A percentile compares a stretch with the other conserved stretches of the same genome.
phyloP scores from a whole-genome alignment of 139 green algal species.

The Ettlia oleoabundans region DNA sequence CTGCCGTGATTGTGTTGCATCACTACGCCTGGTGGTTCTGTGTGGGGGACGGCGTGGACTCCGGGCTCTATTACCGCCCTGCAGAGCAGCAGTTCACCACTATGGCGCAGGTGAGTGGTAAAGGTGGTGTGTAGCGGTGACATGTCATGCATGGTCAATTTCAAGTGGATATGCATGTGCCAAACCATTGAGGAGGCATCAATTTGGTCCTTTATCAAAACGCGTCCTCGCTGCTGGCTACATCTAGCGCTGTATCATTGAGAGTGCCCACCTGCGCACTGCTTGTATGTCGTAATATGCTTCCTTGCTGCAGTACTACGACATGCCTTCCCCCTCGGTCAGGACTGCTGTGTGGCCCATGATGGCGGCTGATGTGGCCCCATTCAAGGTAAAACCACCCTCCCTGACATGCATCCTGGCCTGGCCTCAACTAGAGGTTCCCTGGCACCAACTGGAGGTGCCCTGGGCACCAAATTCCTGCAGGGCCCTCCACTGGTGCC shows the following conservation, averaged over 20 bases:
- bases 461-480: no score
- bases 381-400: constrained; percentile 8
- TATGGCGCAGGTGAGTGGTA: constrained; percentile 8
- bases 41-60: neutral
- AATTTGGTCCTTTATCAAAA: no score
- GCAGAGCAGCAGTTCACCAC: constrained; percentile 10
- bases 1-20: constrained; percentile 18
- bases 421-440: no score
- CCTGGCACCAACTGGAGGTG: no score
- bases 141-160: neutral
- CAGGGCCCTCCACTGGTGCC: neutral
- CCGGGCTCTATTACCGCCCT: neutral
- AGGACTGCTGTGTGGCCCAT: neutral
- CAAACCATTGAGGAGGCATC: no score
- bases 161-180: no score
- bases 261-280: no score
- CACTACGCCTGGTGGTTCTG: constrained; percentile 22
- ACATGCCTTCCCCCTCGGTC: constrained; percentile 14
- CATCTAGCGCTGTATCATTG: no score
- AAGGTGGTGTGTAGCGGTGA: neutral
- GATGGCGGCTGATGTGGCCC: neutral
- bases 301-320: constrained; percentile 25
- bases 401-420: neutral
- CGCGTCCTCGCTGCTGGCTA: no score
- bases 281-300: neutral